A percentile compares a stretch with the other conserved stretches of the same genome.
Evolutionary conservation across 305 asterid genomes (phyloP).

Genomic region (Solanum hybrid): DNA sequence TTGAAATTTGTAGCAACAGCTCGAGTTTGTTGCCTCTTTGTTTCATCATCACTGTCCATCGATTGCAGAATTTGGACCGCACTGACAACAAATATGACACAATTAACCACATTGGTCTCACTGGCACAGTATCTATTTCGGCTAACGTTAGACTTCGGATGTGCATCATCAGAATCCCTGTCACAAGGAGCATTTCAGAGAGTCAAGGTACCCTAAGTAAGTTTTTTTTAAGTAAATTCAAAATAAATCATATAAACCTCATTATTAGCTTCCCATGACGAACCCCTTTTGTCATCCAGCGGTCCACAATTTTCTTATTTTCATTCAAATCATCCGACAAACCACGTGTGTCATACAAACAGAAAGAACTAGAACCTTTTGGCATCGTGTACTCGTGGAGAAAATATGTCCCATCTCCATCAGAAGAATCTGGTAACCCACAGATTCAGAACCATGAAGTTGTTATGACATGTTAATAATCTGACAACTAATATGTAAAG

Average conservation of each 20-base stretch:
- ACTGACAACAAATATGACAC: constrained; percentile 68
- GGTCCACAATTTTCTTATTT: constrained; percentile 30
- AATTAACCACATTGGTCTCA: constrained; percentile 34
- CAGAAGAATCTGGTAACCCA: constrained; percentile 14
- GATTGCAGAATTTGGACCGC: constrained; percentile 60
- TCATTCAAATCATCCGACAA: constrained; percentile 37
- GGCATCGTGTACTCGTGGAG: constrained; percentile 56
- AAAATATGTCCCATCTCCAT: constrained; percentile 58
- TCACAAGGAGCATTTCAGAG: not conserved
- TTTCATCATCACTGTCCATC: constrained; percentile 30
- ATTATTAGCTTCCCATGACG: constrained; percentile 46
- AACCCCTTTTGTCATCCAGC: constrained; percentile 68
- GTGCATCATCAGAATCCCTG: constrained; percentile 50
- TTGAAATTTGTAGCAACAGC: constrained; percentile 37
- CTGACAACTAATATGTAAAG: not conserved
- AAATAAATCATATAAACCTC: constrained; percentile 30
- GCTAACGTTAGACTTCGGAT: constrained; percentile 31
- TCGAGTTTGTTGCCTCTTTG: constrained; percentile 23
- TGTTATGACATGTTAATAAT: not conserved
- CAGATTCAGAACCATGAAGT: constrained; percentile 1
- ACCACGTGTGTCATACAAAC: constrained; percentile 63
- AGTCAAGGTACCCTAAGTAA: not conserved
- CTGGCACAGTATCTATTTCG: constrained; percentile 7
- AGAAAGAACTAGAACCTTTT: constrained; percentile 45
- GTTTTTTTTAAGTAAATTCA: not conserved